phyloP scores from a whole-genome alignment of 2,329 filamentous ascomycete species.

The Fusarium ambrosium region DNA sequence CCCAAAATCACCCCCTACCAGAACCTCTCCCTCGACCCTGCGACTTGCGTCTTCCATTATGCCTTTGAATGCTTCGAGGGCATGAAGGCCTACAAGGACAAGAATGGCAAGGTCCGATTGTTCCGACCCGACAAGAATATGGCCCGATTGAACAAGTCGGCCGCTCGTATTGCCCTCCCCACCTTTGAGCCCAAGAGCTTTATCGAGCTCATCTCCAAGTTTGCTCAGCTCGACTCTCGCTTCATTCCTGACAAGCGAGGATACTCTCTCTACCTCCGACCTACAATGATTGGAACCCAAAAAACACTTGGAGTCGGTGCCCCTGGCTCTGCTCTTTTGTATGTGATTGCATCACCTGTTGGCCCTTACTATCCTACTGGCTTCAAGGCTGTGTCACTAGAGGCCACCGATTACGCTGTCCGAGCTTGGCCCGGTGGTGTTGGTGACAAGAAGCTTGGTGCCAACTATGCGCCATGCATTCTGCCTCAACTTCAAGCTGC shows the following conservation, averaged over 20 bases:
- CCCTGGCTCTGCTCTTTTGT: conserved; percentile 92
- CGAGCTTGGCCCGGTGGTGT: conserved; percentile 98
- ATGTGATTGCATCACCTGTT: conserved; percentile 95
- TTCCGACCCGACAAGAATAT: conserved; percentile 98
- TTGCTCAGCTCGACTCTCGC: conserved; percentile 84
- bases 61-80: conserved; percentile 98
- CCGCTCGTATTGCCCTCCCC: conserved; percentile 91
- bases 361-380: conserved; percentile 98
- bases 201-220: conserved; percentile 84
- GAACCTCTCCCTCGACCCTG: conserved; percentile 95
- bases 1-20: conserved; percentile 93
- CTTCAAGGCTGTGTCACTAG: conserved; percentile 96
- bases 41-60: conserved; percentile 98
- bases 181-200: conserved; percentile 82
- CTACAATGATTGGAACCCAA: conserved; percentile 98
- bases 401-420: conserved; percentile 96
- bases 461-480: conserved; percentile 99
- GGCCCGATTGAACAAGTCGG: conserved; percentile 91
- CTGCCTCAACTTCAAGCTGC: conserved; percentile 95
- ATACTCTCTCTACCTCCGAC: conserved; percentile 95
- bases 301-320: conserved; percentile 91
- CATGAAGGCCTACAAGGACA: conserved; percentile 99
- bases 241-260: conserved; percentile 91
- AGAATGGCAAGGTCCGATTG: conserved; percentile 80
- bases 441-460: conserved; percentile 97